Base-by-base conservation (phyloP, 192 early-diverging fungal genomes). In the Lobosporangium transversale region DNA sequence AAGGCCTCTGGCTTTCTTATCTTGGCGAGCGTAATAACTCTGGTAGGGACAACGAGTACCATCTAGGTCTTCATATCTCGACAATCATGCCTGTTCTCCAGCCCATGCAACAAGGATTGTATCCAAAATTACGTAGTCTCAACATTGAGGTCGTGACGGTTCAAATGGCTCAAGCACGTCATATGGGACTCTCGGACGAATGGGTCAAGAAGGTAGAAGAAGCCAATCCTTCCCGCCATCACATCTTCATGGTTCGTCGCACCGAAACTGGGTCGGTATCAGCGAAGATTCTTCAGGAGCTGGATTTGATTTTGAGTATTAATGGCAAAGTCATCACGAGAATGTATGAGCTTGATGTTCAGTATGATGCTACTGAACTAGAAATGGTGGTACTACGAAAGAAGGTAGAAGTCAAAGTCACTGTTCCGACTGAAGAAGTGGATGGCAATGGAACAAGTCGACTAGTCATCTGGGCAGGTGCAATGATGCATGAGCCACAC, bases 391-490 rank as follows among this genome's bases (percentile, higher is more conserved):
- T 91, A 7, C 51, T 97, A 58, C 81, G 95, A 48, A 84, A 90
- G 59, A 93, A 93, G 76, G 58, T 82, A 21, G 94, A 94, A 66
- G 68, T 93, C 64, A 81, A 71, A 0, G 53, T 97, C n/a, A 69
- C 80, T 20, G 91, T 95, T 3, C 87, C 88, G n/a, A 94, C 92
- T 0, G 87, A 82, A 32, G 81, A 81, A 11, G 65, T 84, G 32
- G 83, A 82, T 50, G 83, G 85, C 29, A 79, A 82, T 61, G 88
- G 85, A 40, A 91, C 87, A 6, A 85, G 80, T 21, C 89, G 90
- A 58, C 79, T 94, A 10, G 89, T 95, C 31, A 83, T 89, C 53
- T 97, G 95, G 95, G 91, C 93, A 4, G 95, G 95, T 20, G 93
- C 90, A 11, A 83, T 87, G 23, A 79, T 94, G 70, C 91, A 94